Evolutionary conservation across 2,329 filamentous ascomycete genomes (phyloP).

Genomic region (Exophiala sp.): DNA sequence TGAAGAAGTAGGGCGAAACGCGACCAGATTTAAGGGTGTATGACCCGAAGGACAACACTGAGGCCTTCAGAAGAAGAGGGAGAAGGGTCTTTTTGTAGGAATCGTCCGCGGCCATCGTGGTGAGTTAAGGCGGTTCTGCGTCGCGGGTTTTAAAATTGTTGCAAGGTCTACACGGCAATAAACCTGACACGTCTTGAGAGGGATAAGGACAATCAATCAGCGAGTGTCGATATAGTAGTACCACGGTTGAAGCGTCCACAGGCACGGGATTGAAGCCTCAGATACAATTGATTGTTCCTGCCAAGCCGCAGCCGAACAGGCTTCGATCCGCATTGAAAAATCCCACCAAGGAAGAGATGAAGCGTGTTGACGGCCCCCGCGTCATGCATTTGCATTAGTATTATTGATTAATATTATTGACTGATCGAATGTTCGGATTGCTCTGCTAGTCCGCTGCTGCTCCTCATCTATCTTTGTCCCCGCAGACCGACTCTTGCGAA

Average conservation of each 20-base stretch:
- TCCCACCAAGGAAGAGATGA: background rate
- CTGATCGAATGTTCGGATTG: too few species aligned
- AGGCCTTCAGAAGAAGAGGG: slow-evolving; percentile 37
- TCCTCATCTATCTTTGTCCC: background rate
- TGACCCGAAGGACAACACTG: slow-evolving; percentile 40
- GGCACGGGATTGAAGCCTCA: background rate
- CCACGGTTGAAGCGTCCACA: background rate
- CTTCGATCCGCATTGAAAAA: background rate
- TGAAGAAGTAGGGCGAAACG: slow-evolving; percentile 93
- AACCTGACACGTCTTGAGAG: too few species aligned
- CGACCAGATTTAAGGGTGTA: slow-evolving; percentile 85
- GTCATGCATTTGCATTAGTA: background rate
- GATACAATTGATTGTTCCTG: background rate
- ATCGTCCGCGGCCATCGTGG: slow-evolving; percentile 18
- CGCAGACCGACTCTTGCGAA: background rate
- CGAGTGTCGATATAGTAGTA: background rate
- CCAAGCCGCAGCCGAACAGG: background rate
- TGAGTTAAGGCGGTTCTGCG: background rate
- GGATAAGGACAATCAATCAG: background rate
- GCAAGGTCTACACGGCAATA: too few species aligned
- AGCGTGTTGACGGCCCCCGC: background rate
- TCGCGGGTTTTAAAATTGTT: too few species aligned
- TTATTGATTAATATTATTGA: too few species aligned
- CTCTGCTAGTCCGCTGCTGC: background rate
- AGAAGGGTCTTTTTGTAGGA: slow-evolving; percentile 35